Conservation (phyloP, 495 filamentous ascomycete species). For the Wilcoxina mikolae region DNA sequence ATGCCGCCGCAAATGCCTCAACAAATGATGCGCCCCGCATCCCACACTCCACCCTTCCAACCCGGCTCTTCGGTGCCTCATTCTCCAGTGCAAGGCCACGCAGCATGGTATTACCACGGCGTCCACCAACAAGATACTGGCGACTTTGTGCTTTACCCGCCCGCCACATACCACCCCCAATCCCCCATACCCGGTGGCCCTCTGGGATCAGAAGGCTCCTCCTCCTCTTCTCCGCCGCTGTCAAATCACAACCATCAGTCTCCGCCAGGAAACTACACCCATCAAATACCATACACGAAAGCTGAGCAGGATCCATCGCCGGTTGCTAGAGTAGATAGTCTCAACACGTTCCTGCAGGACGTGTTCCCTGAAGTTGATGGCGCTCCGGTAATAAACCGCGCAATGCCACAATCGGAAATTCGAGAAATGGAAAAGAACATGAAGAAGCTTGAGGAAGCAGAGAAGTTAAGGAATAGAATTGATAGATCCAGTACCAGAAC, state of each 20-base stretch:
- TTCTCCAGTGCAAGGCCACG: background rate
- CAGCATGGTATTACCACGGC: background rate
- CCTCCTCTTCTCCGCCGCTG: background rate
- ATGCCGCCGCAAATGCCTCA: background rate
- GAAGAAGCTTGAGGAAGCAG: background rate
- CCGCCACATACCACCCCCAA: no score
- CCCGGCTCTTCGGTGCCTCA: background rate
- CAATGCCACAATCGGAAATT: background rate
- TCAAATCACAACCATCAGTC: background rate
- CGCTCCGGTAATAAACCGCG: background rate
- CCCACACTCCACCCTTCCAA: background rate
- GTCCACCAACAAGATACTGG: background rate
- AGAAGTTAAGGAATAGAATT: no score
- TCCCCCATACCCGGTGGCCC: no score
- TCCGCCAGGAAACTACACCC: background rate
- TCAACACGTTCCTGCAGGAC: background rate
- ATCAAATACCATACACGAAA: background rate
- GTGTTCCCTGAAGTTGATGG: background rate
- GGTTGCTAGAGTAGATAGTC: background rate
- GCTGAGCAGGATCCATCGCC: background rate
- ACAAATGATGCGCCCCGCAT: background rate
- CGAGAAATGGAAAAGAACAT: slow-evolving; percentile 2
- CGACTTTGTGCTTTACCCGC: slow-evolving; percentile 2
- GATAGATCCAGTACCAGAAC: no score
- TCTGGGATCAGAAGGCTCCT: background rate